Evolutionary conservation across 352 stramenopile genomes (phyloP).

Genomic region (Pythium brassicae): DNA sequence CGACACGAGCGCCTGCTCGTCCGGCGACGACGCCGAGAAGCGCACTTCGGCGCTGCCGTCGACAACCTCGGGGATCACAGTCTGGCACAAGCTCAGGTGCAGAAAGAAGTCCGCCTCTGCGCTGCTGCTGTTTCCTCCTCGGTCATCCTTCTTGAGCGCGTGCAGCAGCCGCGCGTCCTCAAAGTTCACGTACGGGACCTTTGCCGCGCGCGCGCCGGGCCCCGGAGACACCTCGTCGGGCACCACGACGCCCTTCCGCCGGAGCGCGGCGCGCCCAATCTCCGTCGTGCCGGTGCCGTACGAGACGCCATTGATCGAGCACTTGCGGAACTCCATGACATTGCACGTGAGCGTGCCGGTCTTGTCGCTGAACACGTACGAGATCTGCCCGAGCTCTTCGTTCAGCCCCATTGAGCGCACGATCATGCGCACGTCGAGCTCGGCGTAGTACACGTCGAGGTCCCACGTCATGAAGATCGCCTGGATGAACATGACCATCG

Average conservation of each 20-base stretch:
- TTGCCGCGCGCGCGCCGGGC: constrained; percentile 5
- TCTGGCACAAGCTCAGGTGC: constrained; percentile 79
- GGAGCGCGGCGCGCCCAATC: constrained; percentile 65
- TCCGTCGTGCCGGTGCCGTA: constrained; percentile 88
- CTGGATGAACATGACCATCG: constrained; percentile 94
- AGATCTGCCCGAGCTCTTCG: constrained; percentile 91
- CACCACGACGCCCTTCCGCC: constrained; percentile 35
- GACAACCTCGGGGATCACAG: constrained; percentile 61
- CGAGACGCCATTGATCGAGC: constrained; percentile 90
- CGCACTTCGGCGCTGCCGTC: constrained; percentile 48
- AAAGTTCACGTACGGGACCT: constrained; percentile 81
- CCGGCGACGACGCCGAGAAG: constrained; percentile 77
- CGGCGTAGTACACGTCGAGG: constrained; percentile 89
- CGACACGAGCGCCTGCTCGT: constrained; percentile 88
- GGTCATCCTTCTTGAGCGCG: constrained; percentile 27
- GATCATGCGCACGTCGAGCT: constrained; percentile 86
- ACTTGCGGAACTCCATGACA: constrained; percentile 97
- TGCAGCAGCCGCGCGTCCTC: constrained; percentile 50
- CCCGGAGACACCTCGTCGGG: constrained; percentile 5
- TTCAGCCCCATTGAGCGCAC: constrained; percentile 83
- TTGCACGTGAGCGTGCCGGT: constrained; percentile 95
- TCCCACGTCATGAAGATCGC: constrained; percentile 93
- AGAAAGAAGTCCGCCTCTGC: constrained; percentile 81
- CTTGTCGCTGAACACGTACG: constrained; percentile 91
- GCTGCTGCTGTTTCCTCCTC: constrained; percentile 18